Evolutionary conservation across 805 yeast genomes (phyloP), one percentile per base, ranked within the genome.

Genomic region (Sungouiella thailandica): DNA sequence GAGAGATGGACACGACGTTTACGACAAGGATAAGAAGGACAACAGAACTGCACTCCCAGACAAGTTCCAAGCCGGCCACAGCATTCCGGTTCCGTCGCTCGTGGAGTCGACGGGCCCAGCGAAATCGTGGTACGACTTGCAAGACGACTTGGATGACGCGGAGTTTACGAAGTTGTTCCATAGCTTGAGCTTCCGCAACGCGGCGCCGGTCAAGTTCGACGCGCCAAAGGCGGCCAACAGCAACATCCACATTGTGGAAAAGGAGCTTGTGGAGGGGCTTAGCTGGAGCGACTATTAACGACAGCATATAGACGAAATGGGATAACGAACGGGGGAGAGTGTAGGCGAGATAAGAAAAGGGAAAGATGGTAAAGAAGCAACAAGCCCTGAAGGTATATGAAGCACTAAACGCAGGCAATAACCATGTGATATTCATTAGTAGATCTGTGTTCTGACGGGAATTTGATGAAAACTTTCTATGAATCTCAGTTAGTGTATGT

Each of bases 61-160:
- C n/a, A n/a, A n/a, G n/a, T n/a, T n/a, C n/a, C 29, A 26, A 11
- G 17, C 20, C 17, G 23, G 28, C 13, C n/a, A 5, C n/a, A 19
- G 41, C 26, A 29, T 41, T 29, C 43, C 52, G 28, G 33, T 54
- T 13, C 65, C 66, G 12, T 56, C 62, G 9, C 50, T 60, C 37
- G 52, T 57, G 26, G 59, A 59, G 29, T 55, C 59, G 11, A 52
- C 64, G n/a, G 49, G 57, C 12, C 35, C 22, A 13, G 46, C 56
- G 19, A 55, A 47, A 35, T 56, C 61, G 17, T 61, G 65, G 65
- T 42, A 35, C 18, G 49, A 44, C 13, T 41, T 36, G 17, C 40
- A 35, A 6, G 57, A 56, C 35, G 65, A 60, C 27, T 45, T 55
- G 36, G 58, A 55, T 28, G 64, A 58, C 27, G 55, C 42, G 16